Base-by-base conservation (phyloP, 2,329 filamentous ascomycete species). In the Fusarium foetens region DNA sequence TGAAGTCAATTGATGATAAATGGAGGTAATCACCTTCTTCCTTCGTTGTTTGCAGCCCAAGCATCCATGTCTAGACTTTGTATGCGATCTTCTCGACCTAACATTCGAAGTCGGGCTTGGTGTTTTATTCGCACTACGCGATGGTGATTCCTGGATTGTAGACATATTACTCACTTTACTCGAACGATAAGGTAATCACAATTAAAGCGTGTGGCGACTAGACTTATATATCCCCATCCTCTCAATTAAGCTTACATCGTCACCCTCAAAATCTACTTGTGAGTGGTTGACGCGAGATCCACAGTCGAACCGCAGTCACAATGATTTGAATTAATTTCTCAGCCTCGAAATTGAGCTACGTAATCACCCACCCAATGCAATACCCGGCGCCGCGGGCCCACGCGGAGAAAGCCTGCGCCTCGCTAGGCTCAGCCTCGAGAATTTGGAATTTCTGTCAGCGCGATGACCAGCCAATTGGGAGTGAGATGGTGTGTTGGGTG, bases 41-140 rank as follows among this genome's bases (percentile, higher is more conserved):
- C 74, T 64, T 13, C 73, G 58, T 17, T 76, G 65, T 13, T 76
- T 76, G 19, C 74, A 76, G 11, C 74, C 51, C 5, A 71, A 4
- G n/a, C 74, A 76, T 23, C 74, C 74, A 23, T 74, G 63, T 21
- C 74, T 66, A 4, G 74, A 76, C n/a, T 76, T 76, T 12, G 66
- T 75, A 19, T 76, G 74, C 2, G 74, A 42, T 62, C 72, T 63
- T 63, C 74, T 48, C 6, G 71, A 71, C 49, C 66, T 58, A 7
- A 41, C 14, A 43, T 16, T 63, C 5, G 33, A 49, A 23, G 23
- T 29, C 4, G 63, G 63, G 23, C 65, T 63, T 8, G 49, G 12
- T 27, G 23, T 68, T 23, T 33, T 25, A 16, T n/a, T 33, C n/a
- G 36, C 35, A 38, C 13, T 27, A 14, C 23, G 23, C 6, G 45